Conservation (phyloP, 805 yeast species). For the Lipomyces kockii region DNA sequence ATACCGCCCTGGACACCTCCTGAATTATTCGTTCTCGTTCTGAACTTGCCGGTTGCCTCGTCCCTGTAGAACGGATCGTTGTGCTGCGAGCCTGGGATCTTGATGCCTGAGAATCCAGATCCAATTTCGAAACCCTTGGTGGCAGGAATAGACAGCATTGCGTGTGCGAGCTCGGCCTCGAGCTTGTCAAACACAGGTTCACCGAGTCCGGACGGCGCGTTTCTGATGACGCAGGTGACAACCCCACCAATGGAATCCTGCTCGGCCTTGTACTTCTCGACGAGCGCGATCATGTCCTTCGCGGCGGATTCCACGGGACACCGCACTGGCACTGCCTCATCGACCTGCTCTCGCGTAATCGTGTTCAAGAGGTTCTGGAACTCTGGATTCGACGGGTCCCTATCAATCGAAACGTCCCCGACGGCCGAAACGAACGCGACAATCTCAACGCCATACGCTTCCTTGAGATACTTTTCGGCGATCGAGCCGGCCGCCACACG, state of each 20-base stretch:
- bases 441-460: slow-evolving; percentile 83
- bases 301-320: slow-evolving; percentile 82
- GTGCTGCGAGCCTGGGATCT: slow-evolving; percentile 89
- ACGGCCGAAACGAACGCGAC: slow-evolving; percentile 97
- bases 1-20: slow-evolving; percentile 99
- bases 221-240: slow-evolving; percentile 95
- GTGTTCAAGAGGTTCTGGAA: slow-evolving; percentile 72
- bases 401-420: slow-evolving; percentile 74
- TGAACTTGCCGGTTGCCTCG: slow-evolving; percentile 63
- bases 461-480: slow-evolving; percentile 86
- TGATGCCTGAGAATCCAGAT: slow-evolving; percentile 90
- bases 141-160: slow-evolving; percentile 97
- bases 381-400: slow-evolving; percentile 61
- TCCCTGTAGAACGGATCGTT: slow-evolving; percentile 82
- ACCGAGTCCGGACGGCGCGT: slow-evolving; percentile 93
- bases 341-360: slow-evolving; percentile 87
- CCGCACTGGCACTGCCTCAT: slow-evolving; percentile 85
- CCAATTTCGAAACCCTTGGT: slow-evolving; percentile 98
- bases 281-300: slow-evolving; percentile 80
- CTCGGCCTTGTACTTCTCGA: slow-evolving; percentile 81
- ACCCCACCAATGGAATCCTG: slow-evolving; percentile 97
- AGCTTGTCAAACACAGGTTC: slow-evolving; percentile 97
- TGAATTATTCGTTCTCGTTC: slow-evolving; percentile 87
- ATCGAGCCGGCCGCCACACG: slow-evolving; percentile 99
- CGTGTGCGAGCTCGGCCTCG: slow-evolving; percentile 95